Conservation (phyloP, 1,284 basidiomycete genomes). For the Naganishia albida region DNA sequence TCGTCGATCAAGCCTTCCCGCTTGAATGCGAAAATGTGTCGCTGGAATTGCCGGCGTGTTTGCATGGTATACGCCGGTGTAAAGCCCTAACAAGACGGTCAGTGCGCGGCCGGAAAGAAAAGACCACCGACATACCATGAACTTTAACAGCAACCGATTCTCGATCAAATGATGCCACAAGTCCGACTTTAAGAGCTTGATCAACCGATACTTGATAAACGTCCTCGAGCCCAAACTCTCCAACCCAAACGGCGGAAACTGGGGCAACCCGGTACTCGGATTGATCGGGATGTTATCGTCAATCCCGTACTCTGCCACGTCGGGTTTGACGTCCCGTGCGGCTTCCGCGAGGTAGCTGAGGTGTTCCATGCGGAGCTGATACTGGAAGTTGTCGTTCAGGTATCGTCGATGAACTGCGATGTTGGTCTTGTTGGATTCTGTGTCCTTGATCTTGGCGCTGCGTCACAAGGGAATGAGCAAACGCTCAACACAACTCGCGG, state of each 20-base stretch:
- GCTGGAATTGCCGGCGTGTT: slow-evolving; percentile 21
- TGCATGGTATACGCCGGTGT: slow-evolving; percentile 11
- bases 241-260: slow-evolving; percentile 31
- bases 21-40: slow-evolving; percentile 12
- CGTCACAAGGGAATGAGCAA: not conserved
- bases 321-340: not conserved
- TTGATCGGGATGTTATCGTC: slow-evolving; percentile 23
- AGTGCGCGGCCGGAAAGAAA: not conserved
- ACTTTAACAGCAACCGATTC: slow-evolving; percentile 25
- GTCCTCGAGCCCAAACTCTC: slow-evolving; percentile 16
- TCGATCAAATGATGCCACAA: slow-evolving; percentile 35
- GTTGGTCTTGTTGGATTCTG: slow-evolving; percentile 28
- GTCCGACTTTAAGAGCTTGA: slow-evolving; percentile 21
- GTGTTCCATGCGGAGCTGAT: slow-evolving; percentile 13
- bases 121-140: slow-evolving; percentile 21
- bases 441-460: slow-evolving; percentile 33
- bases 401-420: slow-evolving; percentile 31
- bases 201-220: slow-evolving; percentile 31
- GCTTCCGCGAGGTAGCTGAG: slow-evolving; percentile 9
- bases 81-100: slow-evolving; percentile 23
- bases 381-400: slow-evolving; percentile 22
- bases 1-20: slow-evolving; percentile 31
- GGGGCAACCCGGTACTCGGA: slow-evolving; percentile 20
- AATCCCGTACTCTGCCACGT: not conserved
- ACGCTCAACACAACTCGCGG: not conserved